These are phyloP conservation scores for Larix kaempferi DNA, from an alignment of 75 land plant species.

Conservation along the genomic window DNA sequence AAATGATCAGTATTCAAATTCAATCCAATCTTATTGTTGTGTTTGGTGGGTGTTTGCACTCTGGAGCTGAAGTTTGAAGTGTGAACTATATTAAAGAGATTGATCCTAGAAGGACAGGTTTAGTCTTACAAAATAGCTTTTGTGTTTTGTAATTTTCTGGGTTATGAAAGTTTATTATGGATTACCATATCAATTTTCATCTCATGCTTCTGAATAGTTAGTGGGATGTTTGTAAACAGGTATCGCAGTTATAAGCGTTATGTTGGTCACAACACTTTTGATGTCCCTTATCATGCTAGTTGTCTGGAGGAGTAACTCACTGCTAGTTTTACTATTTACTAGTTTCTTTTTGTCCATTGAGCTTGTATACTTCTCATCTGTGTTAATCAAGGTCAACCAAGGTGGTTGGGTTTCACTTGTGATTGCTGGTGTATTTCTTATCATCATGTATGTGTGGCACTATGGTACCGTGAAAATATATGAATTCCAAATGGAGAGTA, in stretches of 20 bases:
- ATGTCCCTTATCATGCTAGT: conserved; percentile 37
- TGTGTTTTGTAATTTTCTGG: neutral
- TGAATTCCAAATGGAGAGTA: conserved; percentile 42
- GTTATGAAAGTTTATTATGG: neutral
- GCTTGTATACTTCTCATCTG: conserved; percentile 46
- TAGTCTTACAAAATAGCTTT: neutral
- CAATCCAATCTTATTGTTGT: too few relatives aligned
- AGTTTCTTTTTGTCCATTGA: conserved; percentile 36
- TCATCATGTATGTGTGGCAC: conserved; percentile 58
- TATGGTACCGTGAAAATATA: conserved; percentile 30
- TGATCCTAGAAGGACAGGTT: too few relatives aligned
- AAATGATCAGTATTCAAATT: too few relatives aligned
- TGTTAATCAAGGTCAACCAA: conserved; percentile 37
- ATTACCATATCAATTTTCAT: neutral
- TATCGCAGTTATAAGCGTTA: conserved; percentile 38
- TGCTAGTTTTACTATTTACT: conserved; percentile 18
- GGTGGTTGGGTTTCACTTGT: conserved; percentile 57
- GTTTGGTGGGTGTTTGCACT: too few relatives aligned
- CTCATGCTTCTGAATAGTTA: neutral
- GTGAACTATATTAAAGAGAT: too few relatives aligned
- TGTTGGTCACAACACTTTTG: conserved; percentile 37
- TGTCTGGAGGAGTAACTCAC: conserved; percentile 28
- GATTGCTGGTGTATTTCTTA: conserved; percentile 18
- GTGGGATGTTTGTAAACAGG: conserved; percentile 14
- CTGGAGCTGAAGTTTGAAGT: too few relatives aligned